phyloP scores from a whole-genome alignment of 1,284 basidiomycete species.

The Cryptococcus sp. region DNA sequence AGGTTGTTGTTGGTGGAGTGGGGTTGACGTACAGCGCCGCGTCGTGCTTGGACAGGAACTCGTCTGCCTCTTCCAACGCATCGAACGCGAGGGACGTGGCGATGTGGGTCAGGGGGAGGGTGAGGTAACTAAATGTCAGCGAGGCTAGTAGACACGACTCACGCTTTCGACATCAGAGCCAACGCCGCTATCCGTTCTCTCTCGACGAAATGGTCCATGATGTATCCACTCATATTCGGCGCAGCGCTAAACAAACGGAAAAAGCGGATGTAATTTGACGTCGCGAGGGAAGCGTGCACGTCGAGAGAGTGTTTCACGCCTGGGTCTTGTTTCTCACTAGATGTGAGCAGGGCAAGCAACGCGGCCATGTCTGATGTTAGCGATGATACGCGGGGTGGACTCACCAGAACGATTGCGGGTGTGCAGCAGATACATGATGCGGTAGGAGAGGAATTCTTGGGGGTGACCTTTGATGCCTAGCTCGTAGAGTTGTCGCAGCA shows the following conservation, averaged over 20 bases:
- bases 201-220: constrained; percentile 98
- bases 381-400: constrained; percentile 47
- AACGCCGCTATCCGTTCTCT: constrained; percentile 86
- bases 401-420: constrained; percentile 90
- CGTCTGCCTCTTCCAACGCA: constrained; percentile 62
- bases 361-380: constrained; percentile 80
- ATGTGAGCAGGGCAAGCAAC: constrained; percentile 92
- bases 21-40: constrained; percentile 65
- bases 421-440: constrained; percentile 93
- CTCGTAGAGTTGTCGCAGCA: constrained; percentile 87
- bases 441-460: constrained; percentile 96
- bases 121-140: constrained; percentile 65
- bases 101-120: constrained; percentile 75
- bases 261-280: constrained; percentile 91
- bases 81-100: constrained; percentile 83
- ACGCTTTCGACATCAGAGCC: constrained; percentile 90
- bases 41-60: constrained; percentile 72
- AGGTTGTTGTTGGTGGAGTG: constrained; percentile 18
- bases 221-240: constrained; percentile 97
- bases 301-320: constrained; percentile 85
- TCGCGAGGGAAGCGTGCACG: constrained; percentile 83
- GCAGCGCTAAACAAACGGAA: constrained; percentile 82
- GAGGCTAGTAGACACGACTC: constrained; percentile 51
- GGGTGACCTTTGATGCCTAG: constrained; percentile 85
- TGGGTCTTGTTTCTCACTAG: constrained; percentile 75